These are phyloP conservation scores for Apodospora peruviana DNA, from an alignment of 495 filamentous ascomycete species.

Conservation along the genomic window DNA sequence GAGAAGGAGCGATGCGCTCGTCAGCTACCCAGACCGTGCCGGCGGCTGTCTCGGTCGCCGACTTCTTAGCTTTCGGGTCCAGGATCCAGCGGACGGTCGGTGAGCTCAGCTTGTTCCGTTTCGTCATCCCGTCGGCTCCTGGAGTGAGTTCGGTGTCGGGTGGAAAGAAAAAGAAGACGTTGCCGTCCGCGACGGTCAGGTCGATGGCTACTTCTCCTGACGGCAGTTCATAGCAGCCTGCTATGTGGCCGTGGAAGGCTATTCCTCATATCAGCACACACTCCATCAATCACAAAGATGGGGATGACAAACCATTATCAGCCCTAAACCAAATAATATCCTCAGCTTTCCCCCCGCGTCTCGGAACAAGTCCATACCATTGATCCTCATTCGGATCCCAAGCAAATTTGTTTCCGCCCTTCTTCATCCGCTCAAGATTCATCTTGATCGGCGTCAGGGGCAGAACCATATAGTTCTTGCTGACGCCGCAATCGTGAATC, in stretches of 20 bases:
- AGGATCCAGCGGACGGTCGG: constrained; percentile 52
- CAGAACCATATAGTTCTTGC: constrained; percentile 48
- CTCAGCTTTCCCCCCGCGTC: constrained; percentile 39
- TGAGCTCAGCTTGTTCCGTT: constrained; percentile 34
- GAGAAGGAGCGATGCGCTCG: constrained; percentile 25
- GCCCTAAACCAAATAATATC: constrained; percentile 47
- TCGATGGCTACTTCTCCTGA: constrained; percentile 46
- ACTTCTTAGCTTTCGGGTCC: constrained; percentile 36
- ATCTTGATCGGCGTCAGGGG: constrained; percentile 47
- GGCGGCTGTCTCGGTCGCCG: constrained; percentile 5
- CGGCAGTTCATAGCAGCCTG: constrained; percentile 45
- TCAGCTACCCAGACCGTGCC: constrained; percentile 22
- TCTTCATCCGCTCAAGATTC: constrained; percentile 46
- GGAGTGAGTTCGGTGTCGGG: constrained; percentile 28
- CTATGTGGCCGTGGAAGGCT: constrained; percentile 45
- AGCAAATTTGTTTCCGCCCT: constrained; percentile 50
- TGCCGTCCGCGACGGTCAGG: constrained; percentile 50
- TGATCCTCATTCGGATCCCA: constrained; percentile 50
- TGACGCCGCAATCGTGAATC: constrained; percentile 53
- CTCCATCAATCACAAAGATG: neutral
- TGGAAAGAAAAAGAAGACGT: constrained; percentile 55
- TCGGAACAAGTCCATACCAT: constrained; percentile 45
- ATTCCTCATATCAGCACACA: neutral
- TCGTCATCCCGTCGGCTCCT: constrained; percentile 17
- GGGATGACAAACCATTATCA: constrained; percentile 35